Conservation (phyloP, 2,329 filamentous ascomycete genomes). For the Pseudogymnoascus sp. region DNA sequence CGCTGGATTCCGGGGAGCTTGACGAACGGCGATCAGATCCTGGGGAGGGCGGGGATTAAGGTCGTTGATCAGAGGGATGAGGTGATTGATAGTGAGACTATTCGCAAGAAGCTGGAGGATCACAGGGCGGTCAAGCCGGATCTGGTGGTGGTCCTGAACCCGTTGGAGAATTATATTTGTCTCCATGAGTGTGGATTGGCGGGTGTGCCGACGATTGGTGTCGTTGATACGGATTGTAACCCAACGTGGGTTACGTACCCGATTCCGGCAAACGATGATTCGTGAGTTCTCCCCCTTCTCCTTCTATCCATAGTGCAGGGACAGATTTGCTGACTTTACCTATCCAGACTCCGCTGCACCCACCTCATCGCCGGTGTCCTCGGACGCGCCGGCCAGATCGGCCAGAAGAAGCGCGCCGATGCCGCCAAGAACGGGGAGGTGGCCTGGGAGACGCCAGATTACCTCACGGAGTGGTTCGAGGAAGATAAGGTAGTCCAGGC, state of each 20-base stretch:
- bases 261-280: slow-evolving; percentile 95
- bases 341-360: slow-evolving; percentile 66
- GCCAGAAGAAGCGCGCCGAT: slow-evolving; percentile 58
- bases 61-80: slow-evolving; percentile 71
- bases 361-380: slow-evolving; percentile 78
- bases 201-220: slow-evolving; percentile 85
- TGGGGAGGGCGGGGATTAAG: slow-evolving; percentile 60
- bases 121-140: slow-evolving; percentile 71
- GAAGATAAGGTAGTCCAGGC: neutral
- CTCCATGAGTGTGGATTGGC: slow-evolving; percentile 85
- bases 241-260: slow-evolving; percentile 93
- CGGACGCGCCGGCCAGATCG: slow-evolving; percentile 73
- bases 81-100: slow-evolving; percentile 20
- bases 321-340: neutral
- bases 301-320: neutral
- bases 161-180: slow-evolving; percentile 81
- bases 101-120: slow-evolving; percentile 30
- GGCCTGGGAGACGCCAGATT: slow-evolving; percentile 46
- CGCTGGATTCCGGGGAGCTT: slow-evolving; percentile 88
- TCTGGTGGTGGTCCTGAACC: slow-evolving; percentile 86
- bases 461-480: slow-evolving; percentile 19
- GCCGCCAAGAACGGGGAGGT: slow-evolving; percentile 54
- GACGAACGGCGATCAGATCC: slow-evolving; percentile 85
- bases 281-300: slow-evolving; percentile 39
- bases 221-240: slow-evolving; percentile 90